These are phyloP conservation scores for Dothideomycetes sp. DNA, from an alignment of 2,329 filamentous ascomycete species.

Conservation along the genomic window DNA sequence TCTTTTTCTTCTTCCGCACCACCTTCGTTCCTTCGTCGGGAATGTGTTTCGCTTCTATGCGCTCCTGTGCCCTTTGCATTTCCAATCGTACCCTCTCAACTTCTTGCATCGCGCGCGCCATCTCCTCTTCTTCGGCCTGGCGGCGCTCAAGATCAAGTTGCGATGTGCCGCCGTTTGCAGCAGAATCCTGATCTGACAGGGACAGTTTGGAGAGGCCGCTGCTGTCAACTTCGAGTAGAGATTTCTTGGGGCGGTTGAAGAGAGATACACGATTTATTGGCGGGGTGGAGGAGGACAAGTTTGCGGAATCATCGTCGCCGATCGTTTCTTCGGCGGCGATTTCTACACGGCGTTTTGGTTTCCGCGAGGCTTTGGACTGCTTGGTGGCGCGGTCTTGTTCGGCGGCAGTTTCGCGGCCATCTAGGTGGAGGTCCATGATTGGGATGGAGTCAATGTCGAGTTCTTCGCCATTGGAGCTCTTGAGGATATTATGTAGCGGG, in stretches of 20 bases:
- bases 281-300: constrained; percentile 3
- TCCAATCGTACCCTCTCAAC: constrained; percentile 77
- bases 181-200: constrained; percentile 50
- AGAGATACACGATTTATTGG: constrained; percentile 18
- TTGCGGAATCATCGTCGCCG: constrained; percentile 19
- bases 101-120: constrained; percentile 78
- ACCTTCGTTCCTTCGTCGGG: constrained; percentile 36
- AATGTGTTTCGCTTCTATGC: constrained; percentile 61
- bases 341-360: constrained; percentile 28
- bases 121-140: constrained; percentile 72
- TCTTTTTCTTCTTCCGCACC: constrained; percentile 11
- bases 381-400: constrained; percentile 8
- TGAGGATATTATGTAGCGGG: constrained; percentile 64
- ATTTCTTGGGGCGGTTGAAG: constrained; percentile 42
- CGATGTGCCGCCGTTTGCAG: constrained; percentile 10
- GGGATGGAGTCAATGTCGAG: constrained; percentile 92
- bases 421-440: constrained; percentile 82
- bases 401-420: constrained; percentile 20
- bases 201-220: constrained; percentile 65
- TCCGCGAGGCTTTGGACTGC: constrained; percentile 9
- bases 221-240: constrained; percentile 75
- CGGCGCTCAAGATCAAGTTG: constrained; percentile 52
- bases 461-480: constrained; percentile 58
- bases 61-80: constrained; percentile 74
- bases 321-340: constrained; percentile 39